Conservation (phyloP, 169 alveolate species). For the Eimeria tenella region DNA sequence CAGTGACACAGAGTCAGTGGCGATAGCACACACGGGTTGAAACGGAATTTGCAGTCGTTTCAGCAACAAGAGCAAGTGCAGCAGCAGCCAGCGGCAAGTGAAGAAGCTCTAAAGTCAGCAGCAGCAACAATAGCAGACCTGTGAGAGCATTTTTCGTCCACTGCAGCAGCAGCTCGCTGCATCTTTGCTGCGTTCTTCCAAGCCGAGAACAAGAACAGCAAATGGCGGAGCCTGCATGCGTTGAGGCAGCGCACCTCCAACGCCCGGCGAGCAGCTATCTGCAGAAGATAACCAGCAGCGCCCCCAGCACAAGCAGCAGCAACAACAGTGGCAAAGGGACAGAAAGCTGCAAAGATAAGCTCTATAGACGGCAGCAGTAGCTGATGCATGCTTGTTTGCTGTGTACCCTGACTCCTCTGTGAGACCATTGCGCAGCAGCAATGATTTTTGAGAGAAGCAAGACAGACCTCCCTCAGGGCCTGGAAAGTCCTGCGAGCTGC, state of each 20-base stretch:
- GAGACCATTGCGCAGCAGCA: background rate
- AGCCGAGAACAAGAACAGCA: background rate
- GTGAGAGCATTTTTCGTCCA: background rate
- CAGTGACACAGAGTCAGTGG: background rate
- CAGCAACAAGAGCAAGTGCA: background rate
- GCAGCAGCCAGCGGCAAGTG: background rate
- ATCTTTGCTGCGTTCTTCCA: background rate
- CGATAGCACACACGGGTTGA: background rate
- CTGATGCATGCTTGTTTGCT: too few species aligned
- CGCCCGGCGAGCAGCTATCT: constrained; percentile 12
- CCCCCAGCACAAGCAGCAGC: background rate
- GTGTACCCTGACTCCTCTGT: too few species aligned
- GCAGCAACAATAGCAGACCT: background rate
- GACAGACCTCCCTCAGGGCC: constrained; percentile 8
- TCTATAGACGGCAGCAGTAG: too few species aligned
- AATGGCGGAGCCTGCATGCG: background rate
- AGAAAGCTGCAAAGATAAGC: too few species aligned
- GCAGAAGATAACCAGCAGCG: background rate
- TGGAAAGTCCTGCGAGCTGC: background rate
- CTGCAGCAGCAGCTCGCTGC: constrained; percentile 24
- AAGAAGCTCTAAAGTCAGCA: background rate
- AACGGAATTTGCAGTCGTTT: background rate
- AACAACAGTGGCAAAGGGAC: background rate
- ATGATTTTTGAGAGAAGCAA: background rate
- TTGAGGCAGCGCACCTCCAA: constrained; percentile 5